phyloP scores from a whole-genome alignment of 768 basidiomycete genomes.

The Trametes cinnabarina region DNA sequence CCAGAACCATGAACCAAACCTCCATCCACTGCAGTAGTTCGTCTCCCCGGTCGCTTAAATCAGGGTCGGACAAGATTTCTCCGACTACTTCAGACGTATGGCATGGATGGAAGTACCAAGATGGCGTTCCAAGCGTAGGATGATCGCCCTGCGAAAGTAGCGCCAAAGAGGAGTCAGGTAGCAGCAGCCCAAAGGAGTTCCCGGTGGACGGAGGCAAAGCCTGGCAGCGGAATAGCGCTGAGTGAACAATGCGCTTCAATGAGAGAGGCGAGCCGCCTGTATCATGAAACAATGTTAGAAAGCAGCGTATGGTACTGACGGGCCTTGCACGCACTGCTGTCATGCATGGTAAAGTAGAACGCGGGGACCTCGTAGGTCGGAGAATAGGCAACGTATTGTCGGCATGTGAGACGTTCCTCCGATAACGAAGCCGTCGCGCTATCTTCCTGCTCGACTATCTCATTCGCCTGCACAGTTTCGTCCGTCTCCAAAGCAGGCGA shows the following conservation, averaged over 20 bases:
- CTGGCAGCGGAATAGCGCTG: constrained; percentile 56
- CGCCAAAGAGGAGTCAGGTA: constrained; percentile 58
- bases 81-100: constrained; percentile 63
- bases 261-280: constrained; percentile 65
- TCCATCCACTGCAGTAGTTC: constrained; percentile 56
- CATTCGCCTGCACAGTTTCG: constrained; percentile 10
- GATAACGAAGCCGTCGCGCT: constrained; percentile 36
- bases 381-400: constrained; percentile 74
- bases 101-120: constrained; percentile 90
- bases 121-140: constrained; percentile 67
- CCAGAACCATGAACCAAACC: constrained; percentile 76
- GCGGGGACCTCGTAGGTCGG: constrained; percentile 78
- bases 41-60: constrained; percentile 31
- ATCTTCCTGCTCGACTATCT: constrained; percentile 24
- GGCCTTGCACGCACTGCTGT: constrained; percentile 55
- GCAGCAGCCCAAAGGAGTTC: constrained; percentile 55
- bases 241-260: constrained; percentile 53
- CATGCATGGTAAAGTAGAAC: constrained; percentile 76
- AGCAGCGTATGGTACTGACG: not conserved
- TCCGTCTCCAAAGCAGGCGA: constrained; percentile 2
- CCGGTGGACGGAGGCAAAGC: constrained; percentile 42
- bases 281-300: not conserved
- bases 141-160: constrained; percentile 87
- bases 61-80: constrained; percentile 62
- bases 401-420: constrained; percentile 38